Base-by-base conservation (phyloP, 2,329 filamentous ascomycete genomes). In the Phymatotrichopsis omnivora region DNA sequence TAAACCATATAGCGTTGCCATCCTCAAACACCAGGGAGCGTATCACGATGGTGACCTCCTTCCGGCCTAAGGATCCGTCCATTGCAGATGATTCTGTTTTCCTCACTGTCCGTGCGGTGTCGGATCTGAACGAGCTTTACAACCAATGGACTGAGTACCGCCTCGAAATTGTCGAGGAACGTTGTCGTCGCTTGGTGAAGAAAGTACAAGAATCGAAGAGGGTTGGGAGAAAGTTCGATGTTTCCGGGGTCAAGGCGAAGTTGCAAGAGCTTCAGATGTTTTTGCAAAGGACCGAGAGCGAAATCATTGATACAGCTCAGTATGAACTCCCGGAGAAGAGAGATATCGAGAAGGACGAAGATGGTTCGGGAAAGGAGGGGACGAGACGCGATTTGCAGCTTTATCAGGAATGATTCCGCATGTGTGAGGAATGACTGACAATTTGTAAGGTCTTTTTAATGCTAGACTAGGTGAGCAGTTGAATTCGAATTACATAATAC, bases 41-140 rank as follows among this genome's bases (percentile, higher is more conserved):
- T 23, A 64, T 70, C 50, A 68, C 66, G 2, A 67, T 69, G 59
- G 66, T 70, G 8, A 69, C 67, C 2, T 64, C 67, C 0, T 67
- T 69, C 56, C 59, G 68, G 11, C 64, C 67, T 12, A 61, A 60
- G 23, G 61, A 64, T 24, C 64, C 67, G 1, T 50, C 60, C 5
- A 47, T 67, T 14, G 57, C 57, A 4, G 67, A 70, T 37, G 67
- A 69, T 22, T 64, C 62, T 4, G 57, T 64, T 19, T 57, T 66
- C 7, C 60, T 56, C 3, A 64, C 60, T 6, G 60, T 64, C 19
- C 58, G 63, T 14, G 57, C 58, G 3, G 65, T 68, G 24, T 64
- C 60, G 8, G 56, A 66, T 30, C 56, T 63, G 5, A 60, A 60
- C 6, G 63, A 64, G 47, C 54, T 66, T 5, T 66, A 66, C 51